These are phyloP conservation scores for Candida schatavii DNA, from an alignment of 805 yeast species.

Conservation along the genomic window DNA sequence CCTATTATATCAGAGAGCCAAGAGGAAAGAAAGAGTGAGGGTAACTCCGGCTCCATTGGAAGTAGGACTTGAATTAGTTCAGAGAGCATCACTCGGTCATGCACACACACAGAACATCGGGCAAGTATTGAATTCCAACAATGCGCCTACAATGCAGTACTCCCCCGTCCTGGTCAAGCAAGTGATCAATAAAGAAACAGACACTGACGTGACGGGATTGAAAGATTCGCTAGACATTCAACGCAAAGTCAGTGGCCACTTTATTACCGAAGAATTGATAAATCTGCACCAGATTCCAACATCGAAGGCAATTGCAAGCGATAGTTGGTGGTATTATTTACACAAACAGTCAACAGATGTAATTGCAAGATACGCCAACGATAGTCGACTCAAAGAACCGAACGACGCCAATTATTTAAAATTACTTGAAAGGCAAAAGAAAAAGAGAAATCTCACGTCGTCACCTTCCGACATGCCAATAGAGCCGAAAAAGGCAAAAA, in stretches of 20 bases:
- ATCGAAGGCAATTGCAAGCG: slow-evolving; percentile 1
- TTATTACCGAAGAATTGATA: slow-evolving; percentile 9
- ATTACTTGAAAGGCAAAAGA: slow-evolving; percentile 3
- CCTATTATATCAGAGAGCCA: not conserved
- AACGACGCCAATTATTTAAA: slow-evolving; percentile 19
- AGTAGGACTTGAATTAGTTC: not conserved
- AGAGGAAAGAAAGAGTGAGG: not conserved
- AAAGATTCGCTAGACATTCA: not conserved
- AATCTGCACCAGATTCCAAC: not conserved
- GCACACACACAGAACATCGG: not conserved
- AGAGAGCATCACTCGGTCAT: no score
- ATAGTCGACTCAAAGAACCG: slow-evolving; percentile 11
- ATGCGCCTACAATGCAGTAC: not conserved
- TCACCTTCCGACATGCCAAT: no score
- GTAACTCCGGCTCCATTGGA: not conserved
- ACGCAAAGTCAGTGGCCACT: slow-evolving; percentile 5
- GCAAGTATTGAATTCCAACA: no score
- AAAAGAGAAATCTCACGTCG: not conserved
- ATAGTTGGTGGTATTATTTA: slow-evolving; percentile 19
- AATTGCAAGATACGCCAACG: slow-evolving; percentile 20
- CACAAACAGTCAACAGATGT: slow-evolving; percentile 16
- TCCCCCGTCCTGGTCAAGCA: not conserved
- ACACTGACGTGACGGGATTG: slow-evolving; percentile 12
- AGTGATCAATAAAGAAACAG: slow-evolving; percentile 2
- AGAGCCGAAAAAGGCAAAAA: not conserved